Conservation (phyloP, 202 grass and related monocot genomes). For the Digitaria exilis region DNA sequence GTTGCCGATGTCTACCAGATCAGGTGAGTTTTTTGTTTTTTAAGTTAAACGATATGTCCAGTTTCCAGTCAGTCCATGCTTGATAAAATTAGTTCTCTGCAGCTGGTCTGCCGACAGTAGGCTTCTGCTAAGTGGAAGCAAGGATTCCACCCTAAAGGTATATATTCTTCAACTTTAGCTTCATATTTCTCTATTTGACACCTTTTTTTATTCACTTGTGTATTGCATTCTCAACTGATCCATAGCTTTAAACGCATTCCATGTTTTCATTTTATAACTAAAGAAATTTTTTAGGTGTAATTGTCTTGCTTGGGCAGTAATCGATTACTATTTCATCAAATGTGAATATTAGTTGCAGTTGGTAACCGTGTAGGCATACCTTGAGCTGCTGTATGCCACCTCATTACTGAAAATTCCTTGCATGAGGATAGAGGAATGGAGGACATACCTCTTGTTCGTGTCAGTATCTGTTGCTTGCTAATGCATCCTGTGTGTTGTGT, state of each 20-base stretch:
- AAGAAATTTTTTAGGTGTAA: neutral
- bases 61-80: neutral
- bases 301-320: constrained; percentile 10
- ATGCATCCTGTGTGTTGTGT: constrained; percentile 20
- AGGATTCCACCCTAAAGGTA: constrained; percentile 97
- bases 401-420: neutral
- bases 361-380: constrained; percentile 1
- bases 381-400: neutral
- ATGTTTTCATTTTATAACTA: constrained; percentile 5
- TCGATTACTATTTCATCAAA: neutral
- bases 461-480: constrained; percentile 4
- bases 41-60: neutral
- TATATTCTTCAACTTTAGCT: neutral
- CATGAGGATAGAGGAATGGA: neutral
- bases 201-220: neutral
- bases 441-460: neutral
- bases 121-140: constrained; percentile 97
- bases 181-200: neutral
- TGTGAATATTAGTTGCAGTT: neutral
- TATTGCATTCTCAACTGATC: neutral
- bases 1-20: constrained; percentile 96
- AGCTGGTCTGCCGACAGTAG: constrained; percentile 98
- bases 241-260: neutral
- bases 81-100: constrained; percentile 37
- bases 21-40: constrained; percentile 46